Percentiles rank a stretch among this genome's conserved stretches.
Evolutionary conservation across 352 stramenopile species (phyloP).

Genomic region (Phytophthora hibernalis): DNA sequence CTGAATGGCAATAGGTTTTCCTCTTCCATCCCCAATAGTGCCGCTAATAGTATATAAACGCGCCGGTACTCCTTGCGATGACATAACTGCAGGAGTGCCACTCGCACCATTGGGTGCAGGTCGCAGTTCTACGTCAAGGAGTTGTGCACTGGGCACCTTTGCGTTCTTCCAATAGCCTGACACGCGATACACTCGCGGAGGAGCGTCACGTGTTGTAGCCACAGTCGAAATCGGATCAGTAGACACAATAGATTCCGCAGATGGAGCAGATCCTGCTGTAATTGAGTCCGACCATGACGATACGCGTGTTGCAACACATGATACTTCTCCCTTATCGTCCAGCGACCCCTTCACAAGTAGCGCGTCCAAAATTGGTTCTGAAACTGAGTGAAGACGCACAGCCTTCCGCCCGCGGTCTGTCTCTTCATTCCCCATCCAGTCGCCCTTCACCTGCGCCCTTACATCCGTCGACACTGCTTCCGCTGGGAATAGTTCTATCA

Average conservation of each 20-base stretch:
- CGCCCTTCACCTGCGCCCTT: constrained; percentile 50
- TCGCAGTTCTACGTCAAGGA: constrained; percentile 81
- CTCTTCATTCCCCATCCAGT: constrained; percentile 83
- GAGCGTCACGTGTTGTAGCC: constrained; percentile 7
- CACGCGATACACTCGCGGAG: constrained; percentile 52
- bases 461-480: constrained; percentile 21
- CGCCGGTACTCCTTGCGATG: constrained; percentile 19
- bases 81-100: constrained; percentile 22
- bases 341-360: constrained; percentile 70
- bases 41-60: constrained; percentile 62
- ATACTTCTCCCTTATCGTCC: constrained; percentile 78
- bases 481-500: constrained; percentile 71
- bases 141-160: constrained; percentile 73
- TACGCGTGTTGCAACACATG: constrained; percentile 55
- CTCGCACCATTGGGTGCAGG: constrained; percentile 32
- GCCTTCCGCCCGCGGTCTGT: constrained; percentile 70
- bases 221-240: constrained; percentile 6
- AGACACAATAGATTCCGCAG: constrained; percentile 19
- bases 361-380: constrained; percentile 54
- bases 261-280: constrained; percentile 24
- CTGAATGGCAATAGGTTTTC: constrained; percentile 57
- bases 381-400: constrained; percentile 71
- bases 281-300: constrained; percentile 55
- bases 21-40: constrained; percentile 75
- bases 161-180: constrained; percentile 79